Conservation (phyloP, 208 protist genomes). For the Crithidia brevicula region DNA sequence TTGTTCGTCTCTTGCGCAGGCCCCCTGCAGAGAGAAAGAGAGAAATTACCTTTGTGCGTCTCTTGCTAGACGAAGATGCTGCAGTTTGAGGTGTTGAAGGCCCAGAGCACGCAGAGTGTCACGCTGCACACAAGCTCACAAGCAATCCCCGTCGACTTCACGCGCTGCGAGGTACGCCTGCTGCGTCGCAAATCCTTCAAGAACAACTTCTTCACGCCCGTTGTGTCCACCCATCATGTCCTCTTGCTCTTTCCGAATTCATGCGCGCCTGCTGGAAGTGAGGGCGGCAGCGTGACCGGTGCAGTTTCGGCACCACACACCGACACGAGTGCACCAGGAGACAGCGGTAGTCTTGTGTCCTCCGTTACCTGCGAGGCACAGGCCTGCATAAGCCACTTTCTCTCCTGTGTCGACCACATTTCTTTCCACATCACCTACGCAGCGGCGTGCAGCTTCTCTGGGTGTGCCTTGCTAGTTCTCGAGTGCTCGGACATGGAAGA, state of each 20-base stretch:
- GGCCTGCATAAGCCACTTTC: constrained; percentile 41
- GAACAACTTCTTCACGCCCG: constrained; percentile 73
- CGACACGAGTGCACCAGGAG: too few species aligned
- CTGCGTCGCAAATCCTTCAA: constrained; percentile 70
- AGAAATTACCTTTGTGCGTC: background rate
- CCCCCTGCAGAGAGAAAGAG: too few species aligned
- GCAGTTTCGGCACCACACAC: background rate
- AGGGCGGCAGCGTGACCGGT: background rate
- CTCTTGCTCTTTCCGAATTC: constrained; percentile 70
- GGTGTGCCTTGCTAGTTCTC: constrained; percentile 48
- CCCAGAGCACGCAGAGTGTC: constrained; percentile 22
- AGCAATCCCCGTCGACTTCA: constrained; percentile 5
- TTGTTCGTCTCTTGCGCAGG: too few species aligned
- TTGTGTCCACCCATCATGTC: constrained; percentile 67
- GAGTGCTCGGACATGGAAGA: constrained; percentile 48
- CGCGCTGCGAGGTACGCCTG: constrained; percentile 55
- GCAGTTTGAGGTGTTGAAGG: constrained; percentile 22
- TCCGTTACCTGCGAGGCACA: constrained; percentile 33
- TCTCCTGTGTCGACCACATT: constrained; percentile 23
- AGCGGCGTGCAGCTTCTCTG: constrained; percentile 61
- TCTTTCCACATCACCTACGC: constrained; percentile 39
- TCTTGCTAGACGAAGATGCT: constrained; percentile 16
- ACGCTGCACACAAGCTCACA: constrained; percentile 16
- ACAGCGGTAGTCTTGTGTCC: background rate
- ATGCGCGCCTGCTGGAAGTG: constrained; percentile 3